Evolutionary conservation across 1,139 yeast species (phyloP), one percentile per base, ranked within the genome.

Genomic region (Suhomyces chickasaworum): DNA sequence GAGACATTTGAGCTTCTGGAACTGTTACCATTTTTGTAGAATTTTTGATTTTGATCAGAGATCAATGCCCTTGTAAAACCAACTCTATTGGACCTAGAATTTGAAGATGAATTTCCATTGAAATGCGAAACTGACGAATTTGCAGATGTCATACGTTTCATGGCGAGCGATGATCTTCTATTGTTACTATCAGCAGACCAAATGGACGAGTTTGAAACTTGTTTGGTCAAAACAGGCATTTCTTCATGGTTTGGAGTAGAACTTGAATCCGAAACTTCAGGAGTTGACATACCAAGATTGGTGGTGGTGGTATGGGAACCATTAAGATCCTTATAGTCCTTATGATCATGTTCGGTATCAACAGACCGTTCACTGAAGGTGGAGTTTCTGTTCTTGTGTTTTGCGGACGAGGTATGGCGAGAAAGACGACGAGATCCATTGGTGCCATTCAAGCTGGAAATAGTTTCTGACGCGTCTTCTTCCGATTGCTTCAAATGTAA

Each of bases 61-160:
- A 63, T 58, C 37, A 75, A 63, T 2, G 78, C 79, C 42, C 79
- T 58, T 4, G 78, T 72, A 51, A 75, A 70, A 3, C 80, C 80
- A 8, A 71, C 75, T 38, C 77, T 56, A 30, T 55, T 50, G 43
- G 53, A 50, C 25, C 48, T 50, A 15, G 31, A 15, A 23, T 33
- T 15, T 18, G 34, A 31, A 7, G 42, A 17, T 27, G 51, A 50
- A 30, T 48, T 51, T 8, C 61, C 65, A 4, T 68, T 64, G 44
- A 55, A 59, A 33, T 64, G 65, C 2, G 74, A 61, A 2, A 63
- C 61, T 7, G 64, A 63, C 1, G 76, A 68, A 3, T 71, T 63
- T 6, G 65, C 63, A 13, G 71, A 58, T 2, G 66, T 50, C 60
- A 64, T 61, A 34, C 75, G 59, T 48, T 68, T 65, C 64, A 69